Evolutionary conservation across 345 rosid species (phyloP).

Genomic region (Corchorus capsularis): DNA sequence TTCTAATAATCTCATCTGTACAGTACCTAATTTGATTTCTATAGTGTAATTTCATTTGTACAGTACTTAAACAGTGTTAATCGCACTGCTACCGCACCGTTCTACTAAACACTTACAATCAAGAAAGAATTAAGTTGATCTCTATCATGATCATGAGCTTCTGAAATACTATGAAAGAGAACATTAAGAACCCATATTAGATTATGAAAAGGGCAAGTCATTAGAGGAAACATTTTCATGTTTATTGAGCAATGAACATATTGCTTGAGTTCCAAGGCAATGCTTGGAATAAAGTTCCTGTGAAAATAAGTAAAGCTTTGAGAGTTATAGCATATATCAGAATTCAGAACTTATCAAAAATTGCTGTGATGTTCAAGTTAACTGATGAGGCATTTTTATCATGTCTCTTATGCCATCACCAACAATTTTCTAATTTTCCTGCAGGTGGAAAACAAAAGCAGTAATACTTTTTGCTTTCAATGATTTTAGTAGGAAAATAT

Average conservation of each 20-base stretch:
- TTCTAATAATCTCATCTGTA: too few relatives aligned
- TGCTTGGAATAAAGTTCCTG: neutral
- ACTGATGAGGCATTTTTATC: neutral
- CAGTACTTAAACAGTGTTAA: too few relatives aligned
- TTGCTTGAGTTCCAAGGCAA: slow-evolving; percentile 7
- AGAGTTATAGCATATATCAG: neutral
- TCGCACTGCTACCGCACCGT: too few relatives aligned
- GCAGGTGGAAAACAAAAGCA: neutral
- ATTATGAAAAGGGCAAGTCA: neutral
- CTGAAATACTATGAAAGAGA: neutral
- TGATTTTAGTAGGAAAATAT: neutral
- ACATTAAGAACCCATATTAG: neutral
- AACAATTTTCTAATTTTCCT: neutral
- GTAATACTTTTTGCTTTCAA: neutral
- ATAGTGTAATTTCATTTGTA: too few relatives aligned
- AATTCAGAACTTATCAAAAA: neutral
- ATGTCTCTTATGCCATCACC: neutral
- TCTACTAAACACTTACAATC: too few relatives aligned
- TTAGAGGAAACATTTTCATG: neutral
- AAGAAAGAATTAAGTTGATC: too few relatives aligned
- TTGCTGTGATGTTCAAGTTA: neutral
- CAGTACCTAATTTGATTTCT: too few relatives aligned
- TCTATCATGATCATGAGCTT: neutral
- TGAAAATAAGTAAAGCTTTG: neutral
- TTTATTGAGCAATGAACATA: neutral